These are phyloP conservation scores for Russula virescens DNA, from an alignment of 768 basidiomycete genomes.

Conservation along the genomic window DNA sequence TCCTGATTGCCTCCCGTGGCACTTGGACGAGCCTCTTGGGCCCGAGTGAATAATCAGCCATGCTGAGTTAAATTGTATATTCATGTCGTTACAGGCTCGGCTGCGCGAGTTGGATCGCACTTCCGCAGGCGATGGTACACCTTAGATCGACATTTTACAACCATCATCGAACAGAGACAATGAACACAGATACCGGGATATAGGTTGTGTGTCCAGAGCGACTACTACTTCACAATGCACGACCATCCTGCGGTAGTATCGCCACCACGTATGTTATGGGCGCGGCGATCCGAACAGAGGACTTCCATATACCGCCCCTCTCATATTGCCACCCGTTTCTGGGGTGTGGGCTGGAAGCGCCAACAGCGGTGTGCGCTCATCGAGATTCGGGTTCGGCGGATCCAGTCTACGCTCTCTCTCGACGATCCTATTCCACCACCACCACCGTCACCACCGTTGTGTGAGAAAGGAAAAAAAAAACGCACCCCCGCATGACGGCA, in stretches of 20 bases:
- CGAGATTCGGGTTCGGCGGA: not conserved
- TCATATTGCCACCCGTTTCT: not conserved
- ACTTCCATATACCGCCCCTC: not conserved
- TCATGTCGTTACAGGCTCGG: conserved; percentile 2
- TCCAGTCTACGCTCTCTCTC: conserved; percentile 41
- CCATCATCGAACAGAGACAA: not conserved
- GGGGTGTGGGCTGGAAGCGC: not conserved
- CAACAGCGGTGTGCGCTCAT: conserved; percentile 18
- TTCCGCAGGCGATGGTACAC: not conserved
- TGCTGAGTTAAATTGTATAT: not conserved
- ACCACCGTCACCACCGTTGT: not conserved
- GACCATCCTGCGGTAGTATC: conserved; percentile 40
- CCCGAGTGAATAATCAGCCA: not conserved
- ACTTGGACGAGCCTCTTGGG: not conserved
- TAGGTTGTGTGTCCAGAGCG: not conserved
- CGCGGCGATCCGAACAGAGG: not conserved
- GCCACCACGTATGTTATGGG: not conserved
- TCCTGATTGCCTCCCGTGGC: not conserved
- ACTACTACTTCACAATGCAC: not conserved
- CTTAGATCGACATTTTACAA: not conserved
- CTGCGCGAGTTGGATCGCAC: conserved; percentile 17
- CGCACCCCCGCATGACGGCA: conserved; percentile 73
- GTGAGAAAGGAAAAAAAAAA: conserved; percentile 6
- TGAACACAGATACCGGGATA: not conserved
- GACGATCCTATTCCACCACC: conserved; percentile 40